Conservation (phyloP, 768 basidiomycete species). For the Tylopilus rubrobrunneus region DNA sequence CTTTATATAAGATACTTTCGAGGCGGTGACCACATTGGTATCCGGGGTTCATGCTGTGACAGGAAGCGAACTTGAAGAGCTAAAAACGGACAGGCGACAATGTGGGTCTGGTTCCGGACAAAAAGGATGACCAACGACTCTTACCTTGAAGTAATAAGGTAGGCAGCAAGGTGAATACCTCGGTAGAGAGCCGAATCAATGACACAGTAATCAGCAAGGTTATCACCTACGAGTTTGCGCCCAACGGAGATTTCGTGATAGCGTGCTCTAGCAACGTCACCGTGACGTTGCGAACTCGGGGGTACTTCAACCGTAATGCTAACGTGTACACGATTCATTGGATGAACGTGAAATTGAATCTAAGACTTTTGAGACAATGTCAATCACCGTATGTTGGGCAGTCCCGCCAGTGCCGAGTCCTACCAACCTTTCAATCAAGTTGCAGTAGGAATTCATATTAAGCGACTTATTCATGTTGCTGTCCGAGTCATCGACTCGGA, state of each 20-base stretch:
- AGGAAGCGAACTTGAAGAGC: conserved; percentile 6
- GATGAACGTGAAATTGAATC: no score
- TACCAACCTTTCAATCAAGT: no score
- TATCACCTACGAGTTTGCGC: background rate
- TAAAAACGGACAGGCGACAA: background rate
- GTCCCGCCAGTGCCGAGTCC: no score
- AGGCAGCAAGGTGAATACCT: background rate
- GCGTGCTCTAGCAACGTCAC: background rate
- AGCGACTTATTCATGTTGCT: no score
- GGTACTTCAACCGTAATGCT: background rate
- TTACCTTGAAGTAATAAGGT: background rate
- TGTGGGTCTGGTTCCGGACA: background rate
- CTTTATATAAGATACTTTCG: conserved; percentile 13
- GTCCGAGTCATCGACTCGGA: no score
- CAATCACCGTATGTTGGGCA: no score
- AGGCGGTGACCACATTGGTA: conserved; percentile 6
- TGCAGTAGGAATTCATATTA: no score
- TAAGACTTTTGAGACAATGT: no score
- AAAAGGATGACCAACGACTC: background rate
- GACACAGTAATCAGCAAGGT: background rate
- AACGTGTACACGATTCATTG: background rate
- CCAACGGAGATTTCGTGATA: background rate
- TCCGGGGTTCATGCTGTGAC: background rate
- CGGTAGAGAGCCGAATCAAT: background rate
- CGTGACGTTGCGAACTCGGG: conserved; percentile 2